These are phyloP conservation scores for Cladosporium sp. DNA, from an alignment of 2,329 filamentous ascomycete genomes.

Conservation along the genomic window DNA sequence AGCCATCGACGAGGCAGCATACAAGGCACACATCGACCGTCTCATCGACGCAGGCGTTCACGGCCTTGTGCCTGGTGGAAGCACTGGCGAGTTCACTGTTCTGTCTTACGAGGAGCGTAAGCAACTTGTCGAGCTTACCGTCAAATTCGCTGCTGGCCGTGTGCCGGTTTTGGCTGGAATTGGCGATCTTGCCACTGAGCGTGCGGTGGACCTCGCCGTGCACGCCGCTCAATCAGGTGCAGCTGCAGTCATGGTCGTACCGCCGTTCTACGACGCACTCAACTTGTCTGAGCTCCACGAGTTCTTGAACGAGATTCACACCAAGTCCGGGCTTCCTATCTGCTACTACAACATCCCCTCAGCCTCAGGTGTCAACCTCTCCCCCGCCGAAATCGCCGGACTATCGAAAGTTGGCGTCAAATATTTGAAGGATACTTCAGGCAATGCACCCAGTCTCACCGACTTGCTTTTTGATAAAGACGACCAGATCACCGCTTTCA, in stretches of 20 bases:
- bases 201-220: conserved; percentile 38
- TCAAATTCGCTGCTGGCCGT: conserved; percentile 37
- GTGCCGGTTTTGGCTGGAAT: conserved; percentile 43
- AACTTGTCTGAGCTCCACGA: conserved; percentile 38
- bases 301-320: conserved; percentile 40
- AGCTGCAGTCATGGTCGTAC: conserved; percentile 46
- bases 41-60: conserved; percentile 45
- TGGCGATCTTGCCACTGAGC: conserved; percentile 41
- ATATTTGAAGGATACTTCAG: conserved; percentile 52
- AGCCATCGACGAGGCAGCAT: conserved; percentile 38
- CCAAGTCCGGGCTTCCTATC: conserved; percentile 40
- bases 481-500: conserved; percentile 45
- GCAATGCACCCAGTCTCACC: conserved; percentile 47
- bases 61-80: conserved; percentile 49
- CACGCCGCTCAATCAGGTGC: conserved; percentile 40
- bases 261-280: conserved; percentile 48
- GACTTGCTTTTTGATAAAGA: conserved; percentile 44
- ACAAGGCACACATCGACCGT: conserved; percentile 44
- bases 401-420: conserved; percentile 45
- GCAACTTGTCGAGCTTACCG: conserved; percentile 36
- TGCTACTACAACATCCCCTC: conserved; percentile 52
- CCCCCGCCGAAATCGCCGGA: conserved; percentile 40
- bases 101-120: conserved; percentile 44
- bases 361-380: conserved; percentile 42
- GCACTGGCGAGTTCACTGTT: conserved; percentile 49